These are phyloP conservation scores for Lagenidium sp. DNA, from an alignment of 352 stramenopile genomes.

Conservation along the genomic window DNA sequence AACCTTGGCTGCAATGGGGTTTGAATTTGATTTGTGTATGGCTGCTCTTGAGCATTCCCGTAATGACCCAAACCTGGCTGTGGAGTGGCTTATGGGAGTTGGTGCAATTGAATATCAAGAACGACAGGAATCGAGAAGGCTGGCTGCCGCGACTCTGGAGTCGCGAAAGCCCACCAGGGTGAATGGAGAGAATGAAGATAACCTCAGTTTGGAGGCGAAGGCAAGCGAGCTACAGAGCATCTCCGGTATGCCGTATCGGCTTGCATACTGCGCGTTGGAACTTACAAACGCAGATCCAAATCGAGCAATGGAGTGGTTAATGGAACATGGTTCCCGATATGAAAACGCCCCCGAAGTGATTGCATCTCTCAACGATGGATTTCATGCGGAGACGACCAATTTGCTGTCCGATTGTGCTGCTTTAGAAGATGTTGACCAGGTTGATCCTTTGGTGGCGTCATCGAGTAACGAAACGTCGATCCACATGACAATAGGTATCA, in stretches of 20 bases:
- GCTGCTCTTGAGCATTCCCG: constrained; percentile 65
- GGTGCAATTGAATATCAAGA: constrained; percentile 68
- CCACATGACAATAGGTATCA: too few species aligned
- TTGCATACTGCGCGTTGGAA: constrained; percentile 61
- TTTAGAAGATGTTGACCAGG: constrained; percentile 72
- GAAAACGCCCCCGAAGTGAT: too few species aligned
- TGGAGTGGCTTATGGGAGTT: constrained; percentile 82
- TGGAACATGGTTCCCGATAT: constrained; percentile 70
- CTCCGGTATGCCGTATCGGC: constrained; percentile 56
- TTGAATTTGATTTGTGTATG: constrained; percentile 86
- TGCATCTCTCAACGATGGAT: too few species aligned
- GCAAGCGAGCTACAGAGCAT: constrained; percentile 66
- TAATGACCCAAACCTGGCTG: constrained; percentile 76
- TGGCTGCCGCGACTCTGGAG: constrained; percentile 36
- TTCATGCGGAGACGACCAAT: too few species aligned
- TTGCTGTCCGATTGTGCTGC: constrained; percentile 51
- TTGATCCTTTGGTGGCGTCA: constrained; percentile 43
- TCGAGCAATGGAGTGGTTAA: constrained; percentile 82
- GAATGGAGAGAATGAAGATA: background rate
- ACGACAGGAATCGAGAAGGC: constrained; percentile 43
- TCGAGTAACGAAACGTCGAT: constrained; percentile 6
- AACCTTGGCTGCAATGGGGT: constrained; percentile 79
- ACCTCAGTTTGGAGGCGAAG: constrained; percentile 42
- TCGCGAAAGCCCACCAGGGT: background rate
- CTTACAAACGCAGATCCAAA: constrained; percentile 76